These are phyloP conservation scores for Amanita muscaria DNA, from an alignment of 768 basidiomycete genomes.

Conservation along the genomic window DNA sequence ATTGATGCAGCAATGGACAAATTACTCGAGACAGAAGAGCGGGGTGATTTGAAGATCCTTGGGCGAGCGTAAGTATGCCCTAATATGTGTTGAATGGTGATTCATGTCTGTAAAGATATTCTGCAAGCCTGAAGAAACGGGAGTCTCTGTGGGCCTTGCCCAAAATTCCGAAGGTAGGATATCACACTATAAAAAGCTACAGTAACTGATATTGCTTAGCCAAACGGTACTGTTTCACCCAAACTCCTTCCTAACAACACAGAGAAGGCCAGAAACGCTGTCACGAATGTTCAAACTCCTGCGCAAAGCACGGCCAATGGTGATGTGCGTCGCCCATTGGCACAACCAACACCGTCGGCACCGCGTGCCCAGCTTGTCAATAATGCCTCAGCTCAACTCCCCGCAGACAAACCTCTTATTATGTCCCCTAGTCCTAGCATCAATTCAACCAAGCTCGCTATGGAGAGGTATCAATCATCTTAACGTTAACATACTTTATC, in stretches of 20 bases:
- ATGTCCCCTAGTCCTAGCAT: slow-evolving; percentile 13
- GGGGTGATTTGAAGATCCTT: slow-evolving; percentile 77
- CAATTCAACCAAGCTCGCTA: slow-evolving; percentile 46
- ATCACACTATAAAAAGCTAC: background rate
- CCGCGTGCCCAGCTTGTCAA: slow-evolving; percentile 47
- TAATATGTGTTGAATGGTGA: slow-evolving; percentile 3
- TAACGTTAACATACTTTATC: background rate
- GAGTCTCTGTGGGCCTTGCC: slow-evolving; percentile 46
- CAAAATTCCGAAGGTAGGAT: slow-evolving; percentile 22
- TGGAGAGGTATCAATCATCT: slow-evolving; percentile 48
- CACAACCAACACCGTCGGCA: slow-evolving; percentile 39
- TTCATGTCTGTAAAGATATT: slow-evolving; percentile 39
- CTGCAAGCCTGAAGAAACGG: slow-evolving; percentile 66
- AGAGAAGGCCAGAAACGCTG: background rate
- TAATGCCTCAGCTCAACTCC: slow-evolving; percentile 18
- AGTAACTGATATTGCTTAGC: slow-evolving; percentile 10
- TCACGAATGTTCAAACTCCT: background rate
- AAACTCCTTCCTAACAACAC: slow-evolving; percentile 22
- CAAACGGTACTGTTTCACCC: slow-evolving; percentile 24
- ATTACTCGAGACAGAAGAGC: slow-evolving; percentile 66
- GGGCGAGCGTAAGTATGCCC: slow-evolving; percentile 53
- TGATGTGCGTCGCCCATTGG: slow-evolving; percentile 30
- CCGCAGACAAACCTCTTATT: slow-evolving; percentile 17
- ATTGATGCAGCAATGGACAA: slow-evolving; percentile 56
- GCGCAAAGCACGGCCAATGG: background rate